Base-by-base conservation (phyloP, 768 basidiomycete species). In the Gloeophyllum trabeum region DNA sequence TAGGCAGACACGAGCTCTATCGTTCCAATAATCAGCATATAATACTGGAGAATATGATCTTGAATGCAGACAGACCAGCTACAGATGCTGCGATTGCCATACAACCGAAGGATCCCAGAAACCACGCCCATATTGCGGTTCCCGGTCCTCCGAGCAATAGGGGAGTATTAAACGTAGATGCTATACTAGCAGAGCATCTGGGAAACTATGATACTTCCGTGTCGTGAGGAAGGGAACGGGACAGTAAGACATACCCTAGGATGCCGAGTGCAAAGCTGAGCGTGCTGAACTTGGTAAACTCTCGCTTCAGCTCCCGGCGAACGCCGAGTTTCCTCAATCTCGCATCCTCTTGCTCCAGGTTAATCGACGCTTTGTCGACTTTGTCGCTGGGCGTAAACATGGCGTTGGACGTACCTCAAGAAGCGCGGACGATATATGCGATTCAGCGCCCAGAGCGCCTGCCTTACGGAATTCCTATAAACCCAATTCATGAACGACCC, bases 221-320 rank as follows among this genome's bases (percentile, higher is more conserved):
- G 10, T 32, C 28, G 16, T 10, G 16, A 10, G 28, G 28, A 32
- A 10, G 16, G 28, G 28, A 32, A 16, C n/a, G n/a, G n/a, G n/a
- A n/a, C n/a, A n/a, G n/a, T n/a, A n/a, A 32, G 10, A 32, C 28
- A 10, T 32, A 32, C 28, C 28, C 28, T 32, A 32, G 28, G 47
- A 63, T 58, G 35, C 54, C 56, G 36, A 54, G 61, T 3, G 58
- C 51, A 22, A 54, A 64, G 46, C 55, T 53, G 40, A 59, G 56
- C 38, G 61, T 62, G 5, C 58, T 54, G 14, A 66, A 51, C 35
- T 63, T 67, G 34, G 63, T 58, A 43, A 71, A 71, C 54, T 71
- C 70, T 22, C 67, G 56, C 5, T 56, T 10, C 28, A 32, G 18
- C n/a, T 42, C 41, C 30, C 41, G 41, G 24, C 34, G 41, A 30